Base-by-base conservation (phyloP, 495 filamentous ascomycete species). In the Hypomontagnella submonticulosa region DNA sequence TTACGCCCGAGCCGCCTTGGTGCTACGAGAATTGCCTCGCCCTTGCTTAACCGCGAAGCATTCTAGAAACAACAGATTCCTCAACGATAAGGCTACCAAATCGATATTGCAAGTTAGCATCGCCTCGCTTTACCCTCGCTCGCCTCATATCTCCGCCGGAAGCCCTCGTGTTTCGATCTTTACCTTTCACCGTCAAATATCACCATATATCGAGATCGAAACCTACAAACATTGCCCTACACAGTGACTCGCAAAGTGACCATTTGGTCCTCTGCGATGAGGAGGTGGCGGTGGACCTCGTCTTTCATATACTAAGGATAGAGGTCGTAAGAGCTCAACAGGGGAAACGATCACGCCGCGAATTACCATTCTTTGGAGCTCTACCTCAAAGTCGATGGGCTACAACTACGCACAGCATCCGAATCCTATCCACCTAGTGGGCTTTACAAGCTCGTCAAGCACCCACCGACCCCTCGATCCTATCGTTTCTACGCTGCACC, bases 211-310 rank as follows among this genome's bases (percentile, higher is more conserved):
- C 42, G 58, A 19, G 42, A 46, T 27, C 49, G 38, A 23, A 56
- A 15, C 23, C 18, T 52, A 61, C 40, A 63, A 63, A 44, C 12
- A 68, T 43, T 57, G 65, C 49, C 20, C 46, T 66, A 32, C 30
- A 61, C 37, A 64, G 44, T 52, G 40, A 63, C 51, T 61, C 69
- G 66, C 64, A 57, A 71, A 67, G 75, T 61, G 76, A 66, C 76
- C 72, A 64, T 57, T 66, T 66, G 76, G 75, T 76, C 71, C 70
- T 70, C 69, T 73, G 72, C 72, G 72, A 79, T 77, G 76, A 73
- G 75, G 76, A 71, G 76, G 75, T 69, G 76, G 75, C 71, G 76
- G 73, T 66, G 75, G 74, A 66, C 66, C 70, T 74, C 64, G 67
- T 72, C 72, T 70, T 69, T 70, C 51, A 65, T 42, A 66, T 63